A percentile compares a stretch with the other conserved stretches of the same genome.
These are phyloP conservation scores for Eurotiales sp. DNA, from an alignment of 2,329 filamentous ascomycete species.

Conservation along the genomic window DNA sequence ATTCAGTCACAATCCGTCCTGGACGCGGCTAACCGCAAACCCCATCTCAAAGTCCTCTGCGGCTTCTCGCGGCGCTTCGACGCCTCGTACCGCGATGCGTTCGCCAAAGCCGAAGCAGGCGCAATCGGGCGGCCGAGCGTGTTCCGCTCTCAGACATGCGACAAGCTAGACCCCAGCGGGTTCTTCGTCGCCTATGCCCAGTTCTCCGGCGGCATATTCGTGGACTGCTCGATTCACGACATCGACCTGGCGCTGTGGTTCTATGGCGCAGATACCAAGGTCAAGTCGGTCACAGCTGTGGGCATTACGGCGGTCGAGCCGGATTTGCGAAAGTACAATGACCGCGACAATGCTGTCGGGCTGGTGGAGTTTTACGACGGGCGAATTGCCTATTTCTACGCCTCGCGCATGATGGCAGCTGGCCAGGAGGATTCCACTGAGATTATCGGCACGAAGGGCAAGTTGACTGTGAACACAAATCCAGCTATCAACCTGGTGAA, in stretches of 20 bases:
- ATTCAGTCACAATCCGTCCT: background rate
- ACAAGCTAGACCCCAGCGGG: slow-evolving; percentile 61
- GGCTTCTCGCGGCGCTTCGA: slow-evolving; percentile 67
- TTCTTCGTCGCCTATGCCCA: slow-evolving; percentile 67
- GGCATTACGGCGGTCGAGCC: slow-evolving; percentile 60
- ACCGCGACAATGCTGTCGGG: slow-evolving; percentile 61
- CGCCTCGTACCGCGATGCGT: slow-evolving; percentile 57
- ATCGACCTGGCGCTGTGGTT: slow-evolving; percentile 65
- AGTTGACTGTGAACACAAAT: slow-evolving; percentile 58
- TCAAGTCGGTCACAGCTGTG: slow-evolving; percentile 55
- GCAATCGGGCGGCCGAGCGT: slow-evolving; percentile 58
- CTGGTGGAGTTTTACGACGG: slow-evolving; percentile 64
- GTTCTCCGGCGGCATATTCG: slow-evolving; percentile 65
- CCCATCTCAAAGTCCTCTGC: slow-evolving; percentile 63
- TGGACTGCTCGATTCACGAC: slow-evolving; percentile 68
- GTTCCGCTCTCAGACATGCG: slow-evolving; percentile 56
- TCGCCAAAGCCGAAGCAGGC: slow-evolving; percentile 48
- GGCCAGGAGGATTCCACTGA: slow-evolving; percentile 66
- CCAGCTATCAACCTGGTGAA: slow-evolving; percentile 55
- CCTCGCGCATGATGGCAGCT: slow-evolving; percentile 62
- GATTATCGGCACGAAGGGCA: slow-evolving; percentile 64
- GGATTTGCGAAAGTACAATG: slow-evolving; percentile 54
- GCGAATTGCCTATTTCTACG: slow-evolving; percentile 63
- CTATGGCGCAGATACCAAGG: slow-evolving; percentile 52
- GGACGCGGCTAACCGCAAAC: slow-evolving; percentile 49